These are phyloP conservation scores for Penicillium coprophilum DNA, from an alignment of 495 filamentous ascomycete genomes.

Conservation along the genomic window DNA sequence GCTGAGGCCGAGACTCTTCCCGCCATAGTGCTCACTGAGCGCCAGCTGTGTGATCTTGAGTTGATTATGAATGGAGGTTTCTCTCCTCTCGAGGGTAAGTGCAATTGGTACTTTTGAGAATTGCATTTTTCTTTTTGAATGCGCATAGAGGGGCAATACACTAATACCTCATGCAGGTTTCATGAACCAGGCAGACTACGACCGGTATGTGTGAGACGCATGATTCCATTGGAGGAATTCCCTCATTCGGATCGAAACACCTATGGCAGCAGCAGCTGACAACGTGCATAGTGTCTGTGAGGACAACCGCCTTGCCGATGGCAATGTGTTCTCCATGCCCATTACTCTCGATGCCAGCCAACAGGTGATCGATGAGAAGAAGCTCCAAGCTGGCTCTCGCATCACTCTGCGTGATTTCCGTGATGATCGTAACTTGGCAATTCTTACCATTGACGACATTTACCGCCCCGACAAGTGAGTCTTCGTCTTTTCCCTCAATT, in stretches of 20 bases:
- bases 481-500: conserved; percentile 7
- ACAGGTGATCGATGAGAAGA: conserved; percentile 66
- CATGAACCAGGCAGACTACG: conserved; percentile 95
- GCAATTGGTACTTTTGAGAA: conserved; percentile 3
- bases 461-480: conserved; percentile 95
- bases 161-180: conserved; percentile 64
- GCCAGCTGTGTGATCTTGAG: conserved; percentile 96
- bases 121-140: conserved; percentile 1
- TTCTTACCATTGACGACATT: conserved; percentile 92
- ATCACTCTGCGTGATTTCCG: conserved; percentile 92
- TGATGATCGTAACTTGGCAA: conserved; percentile 93
- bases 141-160: conserved; percentile 28
- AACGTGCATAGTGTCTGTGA: conserved; percentile 69
- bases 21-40: conserved; percentile 81
- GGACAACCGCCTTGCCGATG: conserved; percentile 79
- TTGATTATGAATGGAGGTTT: conserved; percentile 95
- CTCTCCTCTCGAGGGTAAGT: conserved; percentile 90
- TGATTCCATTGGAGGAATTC: conserved; percentile 16
- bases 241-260: background rate
- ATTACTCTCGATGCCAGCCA: conserved; percentile 87
- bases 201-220: conserved; percentile 61
- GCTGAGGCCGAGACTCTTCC: conserved; percentile 85
- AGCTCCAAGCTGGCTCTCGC: conserved; percentile 74
- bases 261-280: conserved; percentile 15
- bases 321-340: conserved; percentile 93